Evolutionary conservation across 192 early-diverging fungal species (phyloP).

Genomic region (Umbelopsis isabellina): DNA sequence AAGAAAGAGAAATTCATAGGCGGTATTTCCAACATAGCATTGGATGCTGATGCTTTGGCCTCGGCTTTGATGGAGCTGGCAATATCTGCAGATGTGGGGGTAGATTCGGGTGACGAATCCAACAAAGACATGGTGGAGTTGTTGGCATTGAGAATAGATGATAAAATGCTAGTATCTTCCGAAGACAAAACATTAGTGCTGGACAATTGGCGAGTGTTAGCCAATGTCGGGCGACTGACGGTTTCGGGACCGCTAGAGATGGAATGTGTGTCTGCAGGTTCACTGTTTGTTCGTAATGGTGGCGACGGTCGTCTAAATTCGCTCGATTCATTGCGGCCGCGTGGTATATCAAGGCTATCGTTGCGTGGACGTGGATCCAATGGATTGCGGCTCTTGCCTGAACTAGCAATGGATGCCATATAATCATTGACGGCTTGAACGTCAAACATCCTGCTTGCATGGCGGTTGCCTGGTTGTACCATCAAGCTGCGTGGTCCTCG

Average conservation of each 20-base stretch:
- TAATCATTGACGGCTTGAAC: conserved; percentile 26
- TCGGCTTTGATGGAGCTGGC: not conserved
- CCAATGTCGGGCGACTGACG: not conserved
- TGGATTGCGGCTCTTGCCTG: conserved; percentile 2
- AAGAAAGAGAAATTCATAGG: conserved; percentile 40
- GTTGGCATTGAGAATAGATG: conserved; percentile 2
- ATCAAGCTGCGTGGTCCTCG: not conserved
- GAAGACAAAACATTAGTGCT: not conserved
- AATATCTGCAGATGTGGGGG: not conserved
- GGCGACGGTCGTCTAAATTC: conserved; percentile 3
- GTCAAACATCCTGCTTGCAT: conserved; percentile 27
- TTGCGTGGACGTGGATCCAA: conserved; percentile 21
- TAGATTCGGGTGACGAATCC: conserved; percentile 17
- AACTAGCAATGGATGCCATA: conserved; percentile 10
- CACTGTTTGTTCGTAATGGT: conserved; percentile 7
- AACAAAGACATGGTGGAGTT: conserved; percentile 23
- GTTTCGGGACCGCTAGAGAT: not conserved
- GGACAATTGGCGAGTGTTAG: no score
- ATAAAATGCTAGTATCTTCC: not conserved
- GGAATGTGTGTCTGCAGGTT: not conserved
- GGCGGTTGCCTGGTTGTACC: conserved; percentile 8
- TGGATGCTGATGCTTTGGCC: not conserved
- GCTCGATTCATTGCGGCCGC: not conserved
- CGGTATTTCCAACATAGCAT: conserved; percentile 21
- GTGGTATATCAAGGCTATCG: conserved; percentile 19